phyloP scores from a whole-genome alignment of 208 protist species.

The Sergeia podlipaevii region DNA sequence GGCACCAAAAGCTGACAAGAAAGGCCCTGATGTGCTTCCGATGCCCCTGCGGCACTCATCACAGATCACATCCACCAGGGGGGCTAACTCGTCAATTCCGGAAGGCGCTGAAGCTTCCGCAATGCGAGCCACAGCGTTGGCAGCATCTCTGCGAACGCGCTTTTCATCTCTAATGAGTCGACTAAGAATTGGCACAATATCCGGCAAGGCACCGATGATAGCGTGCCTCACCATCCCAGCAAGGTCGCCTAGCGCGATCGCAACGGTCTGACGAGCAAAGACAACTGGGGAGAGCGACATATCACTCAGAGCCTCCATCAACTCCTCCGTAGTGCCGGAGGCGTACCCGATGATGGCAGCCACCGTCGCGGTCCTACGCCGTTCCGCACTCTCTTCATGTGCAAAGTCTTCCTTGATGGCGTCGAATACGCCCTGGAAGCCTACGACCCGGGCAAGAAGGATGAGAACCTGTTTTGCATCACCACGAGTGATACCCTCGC shows the following conservation, averaged over 20 bases:
- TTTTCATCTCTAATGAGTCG: constrained; percentile 94
- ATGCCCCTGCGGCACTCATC: constrained; percentile 92
- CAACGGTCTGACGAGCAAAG: constrained; percentile 96
- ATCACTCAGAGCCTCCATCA: constrained; percentile 97
- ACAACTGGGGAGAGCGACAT: constrained; percentile 97
- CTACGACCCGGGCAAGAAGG: constrained; percentile 98
- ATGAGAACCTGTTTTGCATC: constrained; percentile 99
- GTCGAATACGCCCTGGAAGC: constrained; percentile 97
- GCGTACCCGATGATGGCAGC: constrained; percentile 97
- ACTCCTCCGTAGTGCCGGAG: constrained; percentile 93
- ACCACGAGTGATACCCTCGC: constrained; percentile 97
- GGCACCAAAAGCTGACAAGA: constrained; percentile 98
- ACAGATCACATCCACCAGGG: constrained; percentile 95
- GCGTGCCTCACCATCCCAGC: constrained; percentile 96
- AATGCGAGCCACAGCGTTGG: constrained; percentile 94
- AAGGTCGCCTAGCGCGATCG: constrained; percentile 98
- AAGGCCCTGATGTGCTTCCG: constrained; percentile 95
- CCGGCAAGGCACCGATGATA: constrained; percentile 94
- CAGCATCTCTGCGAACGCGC: constrained; percentile 96
- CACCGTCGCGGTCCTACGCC: constrained; percentile 98
- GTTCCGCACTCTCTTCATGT: constrained; percentile 96
- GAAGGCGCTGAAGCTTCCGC: constrained; percentile 97
- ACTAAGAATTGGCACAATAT: constrained; percentile 96
- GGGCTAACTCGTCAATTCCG: constrained; percentile 98
- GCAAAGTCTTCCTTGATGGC: constrained; percentile 98